Conservation (phyloP, 1,284 basidiomycete species). For the Cryptococcus amylolentus region DNA sequence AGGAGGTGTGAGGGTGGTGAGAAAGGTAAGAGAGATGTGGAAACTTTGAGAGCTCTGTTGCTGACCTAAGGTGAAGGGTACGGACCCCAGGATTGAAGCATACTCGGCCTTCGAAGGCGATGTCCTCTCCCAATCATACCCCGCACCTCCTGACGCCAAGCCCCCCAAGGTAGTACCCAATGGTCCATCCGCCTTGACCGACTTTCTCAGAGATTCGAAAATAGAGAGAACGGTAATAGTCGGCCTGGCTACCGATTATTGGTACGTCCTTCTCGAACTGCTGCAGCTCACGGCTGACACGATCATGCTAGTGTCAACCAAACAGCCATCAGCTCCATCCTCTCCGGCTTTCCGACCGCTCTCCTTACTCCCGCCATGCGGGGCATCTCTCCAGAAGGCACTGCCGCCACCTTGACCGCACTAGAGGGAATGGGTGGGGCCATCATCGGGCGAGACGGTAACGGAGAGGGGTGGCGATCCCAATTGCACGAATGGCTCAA, state of each 20-base stretch:
- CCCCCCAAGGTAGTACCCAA: conserved; percentile 41
- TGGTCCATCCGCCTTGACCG: conserved; percentile 32
- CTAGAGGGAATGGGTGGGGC: conserved; percentile 14
- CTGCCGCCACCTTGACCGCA: conserved; percentile 22
- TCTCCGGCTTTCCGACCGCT: conserved; percentile 22
- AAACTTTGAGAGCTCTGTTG: neutral
- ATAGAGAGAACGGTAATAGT: conserved; percentile 56
- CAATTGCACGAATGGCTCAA: conserved; percentile 2
- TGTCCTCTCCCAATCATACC: conserved; percentile 17
- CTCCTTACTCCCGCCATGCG: conserved; percentile 25
- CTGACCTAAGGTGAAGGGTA: conserved; percentile 38
- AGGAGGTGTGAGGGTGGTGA: conserved; percentile 27
- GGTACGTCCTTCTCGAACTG: conserved; percentile 36
- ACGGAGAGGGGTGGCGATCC: conserved; percentile 5
- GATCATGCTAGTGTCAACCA: conserved; percentile 17
- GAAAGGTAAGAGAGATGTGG: neutral
- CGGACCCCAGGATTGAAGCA: conserved; percentile 53
- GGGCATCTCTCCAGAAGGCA: conserved; percentile 20
- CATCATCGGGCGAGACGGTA: conserved; percentile 11
- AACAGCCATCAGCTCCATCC: conserved; percentile 29
- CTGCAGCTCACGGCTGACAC: neutral
- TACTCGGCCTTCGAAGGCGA: conserved; percentile 56
- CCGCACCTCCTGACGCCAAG: conserved; percentile 17
- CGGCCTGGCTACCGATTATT: conserved; percentile 64
- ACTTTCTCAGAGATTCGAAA: conserved; percentile 43